Percentiles rank a stretch among this genome's conserved stretches.
Evolutionary conservation across 441 rosid species (phyloP).

Genomic region (Cnidoscolus chayamansa): DNA sequence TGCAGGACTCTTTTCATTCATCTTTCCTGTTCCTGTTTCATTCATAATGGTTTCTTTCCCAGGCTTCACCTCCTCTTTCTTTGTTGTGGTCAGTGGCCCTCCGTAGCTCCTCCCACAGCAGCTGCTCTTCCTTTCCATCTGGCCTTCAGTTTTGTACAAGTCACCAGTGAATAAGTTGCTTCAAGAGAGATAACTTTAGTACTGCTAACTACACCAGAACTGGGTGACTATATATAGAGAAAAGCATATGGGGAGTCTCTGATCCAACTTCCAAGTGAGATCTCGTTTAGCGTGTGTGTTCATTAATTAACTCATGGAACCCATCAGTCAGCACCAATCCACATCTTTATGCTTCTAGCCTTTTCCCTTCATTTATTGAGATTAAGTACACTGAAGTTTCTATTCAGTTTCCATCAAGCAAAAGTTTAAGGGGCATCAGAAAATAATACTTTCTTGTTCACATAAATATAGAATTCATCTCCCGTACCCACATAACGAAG

Average conservation of each 20-base stretch:
- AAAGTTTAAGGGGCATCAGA: too few relatives aligned
- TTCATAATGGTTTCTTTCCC: constrained; percentile 11
- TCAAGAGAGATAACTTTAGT: neutral
- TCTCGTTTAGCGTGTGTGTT: neutral
- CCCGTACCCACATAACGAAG: too few relatives aligned
- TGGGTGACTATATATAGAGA: neutral
- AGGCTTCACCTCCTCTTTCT: neutral
- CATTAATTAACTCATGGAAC: neutral
- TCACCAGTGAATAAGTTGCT: neutral
- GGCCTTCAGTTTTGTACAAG: neutral
- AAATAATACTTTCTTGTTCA: too few relatives aligned
- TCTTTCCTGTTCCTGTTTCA: neutral
- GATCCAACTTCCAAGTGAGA: neutral
- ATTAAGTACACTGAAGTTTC: too few relatives aligned
- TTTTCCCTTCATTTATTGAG: neutral
- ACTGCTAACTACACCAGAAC: neutral
- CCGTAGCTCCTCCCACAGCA: neutral
- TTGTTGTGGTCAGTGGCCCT: neutral
- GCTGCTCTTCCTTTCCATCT: constrained; percentile 7
- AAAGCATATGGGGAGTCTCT: neutral
- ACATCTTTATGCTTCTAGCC: neutral
- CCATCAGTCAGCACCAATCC: neutral
- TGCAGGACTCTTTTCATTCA: neutral
- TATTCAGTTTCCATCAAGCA: too few relatives aligned
- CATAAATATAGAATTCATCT: too few relatives aligned